Conservation (phyloP, 1,284 basidiomycete species). For the Moniliophthora roreri region DNA sequence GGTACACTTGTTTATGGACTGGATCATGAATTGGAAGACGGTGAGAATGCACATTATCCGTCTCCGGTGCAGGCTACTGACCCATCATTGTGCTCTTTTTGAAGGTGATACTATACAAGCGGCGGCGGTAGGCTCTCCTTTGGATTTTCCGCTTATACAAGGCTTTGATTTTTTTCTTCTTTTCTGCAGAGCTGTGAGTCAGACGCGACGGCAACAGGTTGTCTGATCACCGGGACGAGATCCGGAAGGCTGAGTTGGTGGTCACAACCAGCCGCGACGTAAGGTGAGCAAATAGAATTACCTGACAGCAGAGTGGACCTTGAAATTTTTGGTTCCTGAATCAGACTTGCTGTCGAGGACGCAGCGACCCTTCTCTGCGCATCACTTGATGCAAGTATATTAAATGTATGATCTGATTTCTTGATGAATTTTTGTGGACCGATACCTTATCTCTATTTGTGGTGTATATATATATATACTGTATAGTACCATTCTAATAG, state of each 20-base stretch:
- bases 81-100: slow-evolving; percentile 1
- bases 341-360: too few species aligned
- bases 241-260: slow-evolving; percentile 58
- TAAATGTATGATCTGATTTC: too few species aligned
- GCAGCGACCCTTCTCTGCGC: too few species aligned
- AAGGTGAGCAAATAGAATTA: slow-evolving; percentile 16
- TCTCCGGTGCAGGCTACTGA: neutral
- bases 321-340: too few species aligned
- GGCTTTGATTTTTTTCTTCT: slow-evolving; percentile 8
- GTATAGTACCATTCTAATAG: too few species aligned
- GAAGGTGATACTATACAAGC: slow-evolving; percentile 54
- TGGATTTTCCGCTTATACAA: neutral
- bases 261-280: slow-evolving; percentile 39
- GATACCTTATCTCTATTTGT: too few species aligned
- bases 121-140: slow-evolving; percentile 45
- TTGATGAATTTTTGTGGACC: too few species aligned
- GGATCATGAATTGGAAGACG: slow-evolving; percentile 38
- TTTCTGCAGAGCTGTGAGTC: slow-evolving; percentile 4
- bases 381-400: too few species aligned
- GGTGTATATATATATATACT: too few species aligned
- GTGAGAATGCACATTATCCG: slow-evolving; percentile 1
- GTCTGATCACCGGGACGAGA: slow-evolving; percentile 55
- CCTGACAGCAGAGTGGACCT: too few species aligned
- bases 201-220: slow-evolving; percentile 19
- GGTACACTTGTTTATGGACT: slow-evolving; percentile 53